Conservation (phyloP, 345 rosid genomes). For the Gynandropsis gynandra region DNA sequence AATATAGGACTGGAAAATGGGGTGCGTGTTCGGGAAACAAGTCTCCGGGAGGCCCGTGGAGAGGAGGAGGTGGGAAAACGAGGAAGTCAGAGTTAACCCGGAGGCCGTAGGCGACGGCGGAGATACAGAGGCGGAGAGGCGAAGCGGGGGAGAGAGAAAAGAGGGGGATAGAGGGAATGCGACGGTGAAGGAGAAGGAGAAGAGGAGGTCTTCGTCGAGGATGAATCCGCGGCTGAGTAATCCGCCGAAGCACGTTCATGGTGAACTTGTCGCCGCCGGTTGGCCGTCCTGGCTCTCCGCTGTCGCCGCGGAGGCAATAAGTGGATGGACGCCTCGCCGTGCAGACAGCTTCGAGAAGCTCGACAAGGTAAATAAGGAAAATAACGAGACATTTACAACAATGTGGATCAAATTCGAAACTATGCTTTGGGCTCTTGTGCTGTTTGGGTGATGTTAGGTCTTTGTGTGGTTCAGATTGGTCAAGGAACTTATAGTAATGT, state of each 20-base stretch:
- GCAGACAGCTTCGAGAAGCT: slow-evolving; percentile 76
- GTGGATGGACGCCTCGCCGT: slow-evolving; percentile 75
- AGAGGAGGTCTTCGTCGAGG: slow-evolving; percentile 41
- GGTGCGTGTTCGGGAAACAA: slow-evolving; percentile 69
- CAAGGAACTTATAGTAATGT: slow-evolving; percentile 92
- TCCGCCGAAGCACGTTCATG: slow-evolving; percentile 47
- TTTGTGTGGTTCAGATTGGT: slow-evolving; percentile 44
- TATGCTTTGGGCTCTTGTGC: neutral
- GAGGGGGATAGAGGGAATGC: slow-evolving; percentile 26
- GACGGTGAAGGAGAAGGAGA: slow-evolving; percentile 23
- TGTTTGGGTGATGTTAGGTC: neutral
- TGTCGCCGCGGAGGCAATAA: slow-evolving; percentile 74
- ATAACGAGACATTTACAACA: neutral
- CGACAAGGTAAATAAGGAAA: slow-evolving; percentile 47
- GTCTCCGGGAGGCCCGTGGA: slow-evolving; percentile 41
- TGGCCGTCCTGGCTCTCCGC: slow-evolving; percentile 84
- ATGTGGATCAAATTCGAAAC: neutral
- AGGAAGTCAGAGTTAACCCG: slow-evolving; percentile 22
- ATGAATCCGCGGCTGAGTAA: slow-evolving; percentile 58
- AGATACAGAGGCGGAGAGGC: slow-evolving; percentile 14
- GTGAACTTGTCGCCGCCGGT: slow-evolving; percentile 82
- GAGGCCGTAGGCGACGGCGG: slow-evolving; percentile 37
- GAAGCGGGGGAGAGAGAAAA: slow-evolving; percentile 25
- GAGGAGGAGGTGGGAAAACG: slow-evolving; percentile 30
- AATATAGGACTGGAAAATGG: slow-evolving; percentile 32